Base-by-base conservation (phyloP, 805 yeast species). In the Saturnispora sanitii region DNA sequence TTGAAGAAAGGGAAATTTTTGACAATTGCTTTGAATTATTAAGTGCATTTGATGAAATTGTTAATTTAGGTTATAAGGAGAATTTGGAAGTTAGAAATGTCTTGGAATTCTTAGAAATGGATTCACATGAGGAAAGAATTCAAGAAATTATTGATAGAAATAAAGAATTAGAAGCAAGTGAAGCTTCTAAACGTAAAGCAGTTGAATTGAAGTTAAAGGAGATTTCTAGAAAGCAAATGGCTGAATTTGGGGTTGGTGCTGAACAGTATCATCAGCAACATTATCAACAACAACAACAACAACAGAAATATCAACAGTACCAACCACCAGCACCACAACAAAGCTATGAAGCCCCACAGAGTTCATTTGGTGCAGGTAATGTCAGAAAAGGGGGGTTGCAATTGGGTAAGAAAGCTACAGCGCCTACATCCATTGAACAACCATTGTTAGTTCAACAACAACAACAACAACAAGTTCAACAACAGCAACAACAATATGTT, bases 111-210 rank as follows among this genome's bases (percentile, higher is more conserved):
- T 68, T 92, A 66, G 90, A 86, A 58, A 90, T 92, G 97, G 97
- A 92, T 64, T 83, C 95, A 31, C 96, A 92, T 60, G 98, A 92
- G 65, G 99, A 92, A 66, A 90, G 85, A 69, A 90, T 94, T 57
- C 97, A 92, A 68, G 96, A 92, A 60, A 88, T 92, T 59, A 92
- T 92, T 54, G 97, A 86, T 65, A 79, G 88, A 61, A 92, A 92
- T 68, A 92, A 92, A 66, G 98, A 92, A 65, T 67, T 84, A 54
- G 98, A 90, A 63, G 98, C 98, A 31, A 79, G 85, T 41, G 98
- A 92, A 65, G 96, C 90, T 64, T 81, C 97, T 64, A 90, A 90
- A 66, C 82, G 94, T 64, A 79, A 85, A 59, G 96, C 97, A 38
- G 85, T 82, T 61, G 94, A 83, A 56, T 80, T 83, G 46, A 94